Percentiles rank a stretch among this genome's conserved stretches.
Conservation (phyloP, 257 asterid genomes). For the Mitragyna speciosa region DNA sequence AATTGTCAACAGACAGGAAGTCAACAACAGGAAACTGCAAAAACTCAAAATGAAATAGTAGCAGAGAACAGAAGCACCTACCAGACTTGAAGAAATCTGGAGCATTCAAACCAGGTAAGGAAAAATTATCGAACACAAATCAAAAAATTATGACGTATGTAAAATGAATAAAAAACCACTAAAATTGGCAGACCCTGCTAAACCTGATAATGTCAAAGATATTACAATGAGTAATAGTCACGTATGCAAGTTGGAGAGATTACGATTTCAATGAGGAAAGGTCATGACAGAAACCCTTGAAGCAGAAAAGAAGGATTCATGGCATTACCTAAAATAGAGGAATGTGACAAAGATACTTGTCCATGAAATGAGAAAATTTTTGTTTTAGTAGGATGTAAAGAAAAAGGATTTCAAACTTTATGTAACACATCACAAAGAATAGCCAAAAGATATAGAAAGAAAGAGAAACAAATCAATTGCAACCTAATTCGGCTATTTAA, state of each 20-base stretch:
- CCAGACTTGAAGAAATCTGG: neutral
- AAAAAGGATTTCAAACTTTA: neutral
- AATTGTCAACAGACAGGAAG: neutral
- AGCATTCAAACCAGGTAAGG: neutral
- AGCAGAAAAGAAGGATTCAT: neutral
- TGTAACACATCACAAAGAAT: neutral
- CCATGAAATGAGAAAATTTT: too few species aligned
- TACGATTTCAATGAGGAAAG: neutral
- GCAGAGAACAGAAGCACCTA: neutral
- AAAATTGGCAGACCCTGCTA: neutral
- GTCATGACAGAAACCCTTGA: neutral
- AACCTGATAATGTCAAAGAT: neutral
- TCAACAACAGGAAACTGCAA: slow-evolving; percentile 1
- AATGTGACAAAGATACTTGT: neutral
- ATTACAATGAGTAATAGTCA: too few species aligned
- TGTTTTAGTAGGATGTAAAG: neutral
- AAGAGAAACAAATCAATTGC: neutral
- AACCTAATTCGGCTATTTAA: neutral
- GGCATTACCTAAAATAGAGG: neutral
- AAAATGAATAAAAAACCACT: neutral
- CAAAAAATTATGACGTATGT: neutral
- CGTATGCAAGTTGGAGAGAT: neutral
- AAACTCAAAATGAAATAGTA: neutral
- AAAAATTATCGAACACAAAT: neutral
- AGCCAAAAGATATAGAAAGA: neutral